A percentile compares a stretch with the other conserved stretches of the same genome.
phyloP scores from a whole-genome alignment of 2,329 filamentous ascomycete species.

The Lasiodiplodia sp. region DNA sequence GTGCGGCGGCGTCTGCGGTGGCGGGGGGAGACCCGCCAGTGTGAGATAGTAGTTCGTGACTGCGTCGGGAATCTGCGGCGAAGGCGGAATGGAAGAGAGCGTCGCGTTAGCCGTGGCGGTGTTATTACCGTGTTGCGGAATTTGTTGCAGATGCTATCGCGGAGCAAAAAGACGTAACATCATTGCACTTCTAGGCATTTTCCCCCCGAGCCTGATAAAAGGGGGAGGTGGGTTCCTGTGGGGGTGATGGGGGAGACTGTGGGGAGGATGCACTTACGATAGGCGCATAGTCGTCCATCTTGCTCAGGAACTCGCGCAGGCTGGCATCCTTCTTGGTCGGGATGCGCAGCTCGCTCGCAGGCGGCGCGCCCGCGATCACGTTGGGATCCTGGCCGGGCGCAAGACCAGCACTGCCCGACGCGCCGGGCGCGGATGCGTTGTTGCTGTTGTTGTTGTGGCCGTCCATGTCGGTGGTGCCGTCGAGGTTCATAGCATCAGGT shows the following conservation, averaged over 20 bases:
- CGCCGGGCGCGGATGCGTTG: background rate
- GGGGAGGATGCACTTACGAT: constrained; percentile 69
- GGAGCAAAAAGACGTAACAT: background rate
- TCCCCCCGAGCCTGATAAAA: no score
- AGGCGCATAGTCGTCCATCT: constrained; percentile 98
- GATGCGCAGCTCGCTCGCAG: constrained; percentile 65
- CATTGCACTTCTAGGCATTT: background rate
- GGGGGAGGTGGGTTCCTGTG: constrained; percentile 6
- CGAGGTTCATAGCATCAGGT: constrained; percentile 50
- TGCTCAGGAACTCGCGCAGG: constrained; percentile 87
- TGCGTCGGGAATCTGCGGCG: constrained; percentile 84
- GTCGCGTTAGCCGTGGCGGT: constrained; percentile 12
- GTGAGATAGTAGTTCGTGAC: constrained; percentile 99
- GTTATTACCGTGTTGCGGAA: constrained; percentile 29
- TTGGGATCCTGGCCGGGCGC: constrained; percentile 40
- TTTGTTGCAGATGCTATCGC: background rate
- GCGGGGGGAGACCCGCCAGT: constrained; percentile 89
- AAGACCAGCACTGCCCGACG: background rate
- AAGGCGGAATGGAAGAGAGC: background rate
- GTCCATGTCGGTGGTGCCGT: constrained; percentile 49
- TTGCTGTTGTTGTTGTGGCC: constrained; percentile 28
- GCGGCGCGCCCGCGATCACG: constrained; percentile 51
- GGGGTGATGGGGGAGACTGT: background rate
- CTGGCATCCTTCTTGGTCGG: constrained; percentile 90
- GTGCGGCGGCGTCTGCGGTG: constrained; percentile 86